These are phyloP conservation scores for Monosporascus cannonballus DNA, from an alignment of 2,329 filamentous ascomycete species.

Conservation along the genomic window DNA sequence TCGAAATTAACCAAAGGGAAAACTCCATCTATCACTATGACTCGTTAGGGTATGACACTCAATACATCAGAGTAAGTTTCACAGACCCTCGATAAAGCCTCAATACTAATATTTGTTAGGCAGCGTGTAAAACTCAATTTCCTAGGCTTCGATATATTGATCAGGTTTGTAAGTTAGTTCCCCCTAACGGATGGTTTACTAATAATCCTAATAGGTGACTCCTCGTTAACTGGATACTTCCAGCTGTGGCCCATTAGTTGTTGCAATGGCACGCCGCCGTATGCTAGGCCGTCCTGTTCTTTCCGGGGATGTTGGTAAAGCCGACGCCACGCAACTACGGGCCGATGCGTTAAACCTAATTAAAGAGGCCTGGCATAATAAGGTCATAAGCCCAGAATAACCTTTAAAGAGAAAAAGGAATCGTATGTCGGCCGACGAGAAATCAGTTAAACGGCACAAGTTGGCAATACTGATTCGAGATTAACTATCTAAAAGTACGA, in stretches of 20 bases:
- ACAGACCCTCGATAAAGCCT: not conserved
- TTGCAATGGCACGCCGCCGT: not conserved
- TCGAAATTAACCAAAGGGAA: constrained; percentile 3
- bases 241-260: not conserved
- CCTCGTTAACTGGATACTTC: not conserved
- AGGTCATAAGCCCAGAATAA: too few species aligned
- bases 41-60: not conserved
- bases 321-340: not conserved
- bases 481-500: too few species aligned
- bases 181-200: too few species aligned
- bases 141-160: not conserved
- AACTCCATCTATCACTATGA: constrained; percentile 2
- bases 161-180: not conserved
- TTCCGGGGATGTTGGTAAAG: not conserved
- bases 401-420: too few species aligned
- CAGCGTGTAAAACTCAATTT: not conserved
- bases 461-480: too few species aligned
- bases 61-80: not conserved
- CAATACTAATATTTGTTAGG: not conserved
- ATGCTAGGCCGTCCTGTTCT: not conserved
- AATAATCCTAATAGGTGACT: not conserved
- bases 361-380: not conserved
- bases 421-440: too few species aligned
- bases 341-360: not conserved
- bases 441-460: too few species aligned